Evolutionary conservation across 176 grass and related monocot species (phyloP), one percentile per base, ranked within the genome.

Genomic region (Raddia guianensis): DNA sequence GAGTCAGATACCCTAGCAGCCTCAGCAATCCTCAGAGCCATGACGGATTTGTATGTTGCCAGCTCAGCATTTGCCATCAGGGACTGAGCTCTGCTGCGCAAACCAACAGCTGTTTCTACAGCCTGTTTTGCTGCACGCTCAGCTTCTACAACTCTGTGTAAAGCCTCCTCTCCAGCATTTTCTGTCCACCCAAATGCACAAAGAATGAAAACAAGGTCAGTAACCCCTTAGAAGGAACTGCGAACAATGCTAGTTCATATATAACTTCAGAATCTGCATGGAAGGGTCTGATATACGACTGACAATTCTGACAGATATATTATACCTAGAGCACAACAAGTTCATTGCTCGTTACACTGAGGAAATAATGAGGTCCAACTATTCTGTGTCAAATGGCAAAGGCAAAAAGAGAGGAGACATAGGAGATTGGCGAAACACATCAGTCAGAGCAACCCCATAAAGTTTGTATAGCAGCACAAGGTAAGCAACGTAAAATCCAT

Each of bases 91-190:
- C 83, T 92, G 21, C 14, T 76, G 54, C 90, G 83, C 19, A 92
- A 44, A 16, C 49, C 64, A 76, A 86, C 78, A 34, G 90, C 90
- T 9, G 7, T 67, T 80, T 93, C 83, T 44, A 68, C 12, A 20
- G 88, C 86, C 18, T 78, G 82, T 8, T 89, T 89, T 48, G 88
- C 88, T 0, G 78, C 91, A 60, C 66, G 76, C 75, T 91, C 72
- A 9, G 88, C 92, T 74, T 95, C 92, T 12, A 77, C 65, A 20
- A 93, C 86, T 76, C 90, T 93, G 65, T 80, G 88, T 34, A 89
- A 83, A 37, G 82, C 75, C 58, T 94, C 90, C 14, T 89, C 84
- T 73, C 93, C 84, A 12, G 63, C 75, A 60, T 46, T 66, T 61
- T 87, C 95, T 94, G 84, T 58, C 62, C 58, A 86, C 6, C 66